Percentiles rank a stretch among this genome's conserved stretches.
These are phyloP conservation scores for Tilletiaria anomala DNA, from an alignment of 1,284 basidiomycete genomes.

Conservation along the genomic window DNA sequence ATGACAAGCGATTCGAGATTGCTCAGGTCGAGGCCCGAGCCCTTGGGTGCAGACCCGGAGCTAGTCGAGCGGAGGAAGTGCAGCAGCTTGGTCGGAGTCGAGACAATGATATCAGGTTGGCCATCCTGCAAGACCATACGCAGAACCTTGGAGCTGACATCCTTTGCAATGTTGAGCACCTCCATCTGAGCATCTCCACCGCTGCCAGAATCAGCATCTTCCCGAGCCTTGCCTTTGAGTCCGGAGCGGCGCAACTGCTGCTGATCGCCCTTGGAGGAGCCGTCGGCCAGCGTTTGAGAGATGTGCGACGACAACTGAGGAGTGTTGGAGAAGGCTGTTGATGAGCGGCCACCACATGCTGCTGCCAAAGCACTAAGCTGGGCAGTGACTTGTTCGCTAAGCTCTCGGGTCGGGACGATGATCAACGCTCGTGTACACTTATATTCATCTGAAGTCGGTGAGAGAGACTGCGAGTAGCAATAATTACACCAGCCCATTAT, in stretches of 20 bases:
- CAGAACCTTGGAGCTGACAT: conserved; percentile 54
- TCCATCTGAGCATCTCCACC: conserved; percentile 52
- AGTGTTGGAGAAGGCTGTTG: conserved; percentile 1
- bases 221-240: not conserved
- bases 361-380: conserved; percentile 55
- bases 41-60: not conserved
- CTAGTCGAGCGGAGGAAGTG: conserved; percentile 61
- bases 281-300: not conserved
- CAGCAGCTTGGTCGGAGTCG: conserved; percentile 75
- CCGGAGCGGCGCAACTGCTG: conserved; percentile 43
- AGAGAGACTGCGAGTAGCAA: no score
- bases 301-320: not conserved
- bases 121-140: conserved; percentile 65
- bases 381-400: conserved; percentile 72
- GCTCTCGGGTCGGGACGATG: conserved; percentile 83
- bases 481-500: no score
- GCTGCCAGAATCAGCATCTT: conserved; percentile 42
- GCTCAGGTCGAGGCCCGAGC: conserved; percentile 43
- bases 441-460: conserved; percentile 45
- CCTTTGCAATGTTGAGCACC: conserved; percentile 56
- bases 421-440: conserved; percentile 65
- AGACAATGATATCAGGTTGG: conserved; percentile 80
- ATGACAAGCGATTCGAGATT: conserved; percentile 76
- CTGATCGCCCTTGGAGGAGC: not conserved
- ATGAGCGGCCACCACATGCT: not conserved